Evolutionary conservation across 768 basidiomycete genomes (phyloP), one percentile per base, ranked within the genome.

Genomic region (Tricholoma bakamatsutake): DNA sequence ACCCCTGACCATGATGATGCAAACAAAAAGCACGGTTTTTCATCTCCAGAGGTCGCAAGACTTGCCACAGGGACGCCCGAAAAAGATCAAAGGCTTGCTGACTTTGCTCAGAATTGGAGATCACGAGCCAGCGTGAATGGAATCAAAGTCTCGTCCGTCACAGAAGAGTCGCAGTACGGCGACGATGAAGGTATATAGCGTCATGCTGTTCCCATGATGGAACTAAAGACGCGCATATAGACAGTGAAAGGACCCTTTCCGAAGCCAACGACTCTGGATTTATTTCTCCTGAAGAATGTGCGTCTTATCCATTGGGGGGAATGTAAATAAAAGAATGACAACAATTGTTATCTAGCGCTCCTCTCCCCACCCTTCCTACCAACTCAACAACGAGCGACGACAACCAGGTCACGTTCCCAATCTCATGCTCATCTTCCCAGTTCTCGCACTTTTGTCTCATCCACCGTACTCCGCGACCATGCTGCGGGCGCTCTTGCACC

Each of bases 71-170:
- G 51, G 51, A 11, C 53, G 28, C 57, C 54, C 40, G 64, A 60
- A 55, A 70, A 72, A 59, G 77, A 77, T 60, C 74, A 76, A 60
- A 79, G 76, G 62, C 72, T 83, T 21, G 80, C 82, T 13, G 82
- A 86, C 65, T 78, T 83, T 37, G 79, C 84, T 4, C 77, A 79
- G 33, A 88, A 81, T 65, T 90, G 88, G 88, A 78, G 88, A 54
- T 83, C 80, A 30, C 76, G 87, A 50, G 85, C 87, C 50, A 82
- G 74, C 56, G 84, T 87, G 61, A 83, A 88, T 59, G 86, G 85
- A 42, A 88, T 88, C 57, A 85, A 79, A 67, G 84, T 87, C 51
- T 73, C 80, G 27, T 69, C 74, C 37, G 69, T 75, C 9, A 69
- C 67, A 57, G 85, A 86, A 58, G 80, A 82, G 37, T 67, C 72